Evolutionary conservation across 805 yeast genomes (phyloP), one percentile per base, ranked within the genome.

Genomic region (Pichia nakasei): DNA sequence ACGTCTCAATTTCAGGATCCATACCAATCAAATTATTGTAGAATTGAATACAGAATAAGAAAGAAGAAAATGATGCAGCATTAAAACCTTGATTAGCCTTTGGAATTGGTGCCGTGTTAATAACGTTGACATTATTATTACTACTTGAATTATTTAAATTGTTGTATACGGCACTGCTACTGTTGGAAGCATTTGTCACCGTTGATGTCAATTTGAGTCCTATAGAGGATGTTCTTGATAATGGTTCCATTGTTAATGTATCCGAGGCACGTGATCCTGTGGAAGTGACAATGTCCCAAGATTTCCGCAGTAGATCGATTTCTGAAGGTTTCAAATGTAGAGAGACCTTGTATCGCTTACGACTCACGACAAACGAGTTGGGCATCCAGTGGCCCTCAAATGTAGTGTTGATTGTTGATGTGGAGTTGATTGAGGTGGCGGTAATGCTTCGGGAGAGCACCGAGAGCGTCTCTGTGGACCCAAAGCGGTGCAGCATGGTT

Each of bases 11-110:
- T 13, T 65, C 65, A 0, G 85, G 79, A 51, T 73, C 76, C 73
- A 76, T 73, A 0, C 75, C 60, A 33, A 85, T 64, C 41, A 85
- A 62, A 55, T 84, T 85, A 42, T 78, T 73, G 62, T 85, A 85
- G 56, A 85, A 75, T 58, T 85, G 94, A 43, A 80, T 70, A 55
- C 91, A 83, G 58, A 85, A 85, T 26, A 82, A 62, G 1, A 85
- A 77, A 19, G 75, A 72, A 24, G 72, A 71, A 52, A 64, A 76
- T 41, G 69, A 69, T 12, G 57, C 48, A 3, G 55, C 42, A 37
- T 53, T 52, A 37, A 53, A 52, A n/a, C 35, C 35, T 22, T 21
- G 34, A 31, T 22, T 38, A 22, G 39, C 33, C 18, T 26, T 29
- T 20, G 22, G 8, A 15, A 26, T 7, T 24, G 39, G 9, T 22